A percentile compares a stretch with the other conserved stretches of the same genome.
Conservation (phyloP, 192 early-diverging fungal genomes). For the Gryganskiella cystojenkinii region DNA sequence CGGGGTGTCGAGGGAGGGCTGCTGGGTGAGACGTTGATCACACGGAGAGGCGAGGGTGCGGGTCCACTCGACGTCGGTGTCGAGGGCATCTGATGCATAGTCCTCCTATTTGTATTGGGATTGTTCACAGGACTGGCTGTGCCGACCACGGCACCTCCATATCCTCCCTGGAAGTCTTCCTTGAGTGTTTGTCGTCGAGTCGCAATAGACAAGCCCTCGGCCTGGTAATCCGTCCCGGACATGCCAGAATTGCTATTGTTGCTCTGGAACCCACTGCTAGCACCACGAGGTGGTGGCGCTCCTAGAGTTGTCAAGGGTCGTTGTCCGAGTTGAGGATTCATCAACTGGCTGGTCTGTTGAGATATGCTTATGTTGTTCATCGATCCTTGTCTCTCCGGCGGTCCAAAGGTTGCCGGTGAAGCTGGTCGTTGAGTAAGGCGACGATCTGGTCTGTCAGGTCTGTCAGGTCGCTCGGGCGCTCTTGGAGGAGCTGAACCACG, state of each 20-base stretch:
- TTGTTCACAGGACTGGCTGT: conserved; percentile 16
- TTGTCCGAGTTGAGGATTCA: conserved; percentile 43
- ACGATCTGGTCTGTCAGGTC: conserved; percentile 43
- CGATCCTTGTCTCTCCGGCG: conserved; percentile 19
- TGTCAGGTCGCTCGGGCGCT: conserved; percentile 8
- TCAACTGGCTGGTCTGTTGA: conserved; percentile 42
- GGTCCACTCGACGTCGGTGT: conserved; percentile 8
- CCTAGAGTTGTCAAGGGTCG: conserved; percentile 41
- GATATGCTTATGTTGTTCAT: conserved; percentile 16
- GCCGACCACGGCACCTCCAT: conserved; percentile 34
- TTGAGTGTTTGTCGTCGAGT: conserved; percentile 38
- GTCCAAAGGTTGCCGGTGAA: conserved; percentile 22
- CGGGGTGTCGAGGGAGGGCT: conserved; percentile 22
- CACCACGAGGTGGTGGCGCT: conserved; percentile 36
- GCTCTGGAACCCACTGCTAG: conserved; percentile 24
- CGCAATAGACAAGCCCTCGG: conserved; percentile 30
- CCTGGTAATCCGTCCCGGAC: conserved; percentile 21
- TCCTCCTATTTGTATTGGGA: conserved; percentile 18
- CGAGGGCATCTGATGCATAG: conserved; percentile 24
- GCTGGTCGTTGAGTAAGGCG: conserved; percentile 32
- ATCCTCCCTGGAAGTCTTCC: conserved; percentile 44
- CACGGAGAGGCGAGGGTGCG: conserved; percentile 32
- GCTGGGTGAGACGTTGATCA: conserved; percentile 30
- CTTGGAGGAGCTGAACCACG: conserved; percentile 4
- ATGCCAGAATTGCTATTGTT: neutral